Percentiles rank a stretch among this genome's conserved stretches.
Conservation (phyloP, 805 yeast genomes). For the Vanderwaltozyma polyspora region DNA sequence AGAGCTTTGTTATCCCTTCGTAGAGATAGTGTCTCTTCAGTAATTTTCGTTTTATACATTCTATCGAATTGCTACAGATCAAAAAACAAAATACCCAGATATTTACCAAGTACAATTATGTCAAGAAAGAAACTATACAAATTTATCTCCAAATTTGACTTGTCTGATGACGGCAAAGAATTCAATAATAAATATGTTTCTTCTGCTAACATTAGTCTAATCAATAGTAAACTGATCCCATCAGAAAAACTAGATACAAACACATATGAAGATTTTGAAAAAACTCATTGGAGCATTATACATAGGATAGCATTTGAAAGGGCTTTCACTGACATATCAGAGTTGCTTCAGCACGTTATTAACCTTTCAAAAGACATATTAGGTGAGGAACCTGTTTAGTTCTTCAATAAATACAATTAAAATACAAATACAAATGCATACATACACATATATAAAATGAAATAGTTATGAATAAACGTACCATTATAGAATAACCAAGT, state of each 20-base stretch:
- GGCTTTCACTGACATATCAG: slow-evolving; percentile 37
- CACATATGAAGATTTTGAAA: neutral
- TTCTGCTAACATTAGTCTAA: slow-evolving; percentile 1
- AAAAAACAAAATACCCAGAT: slow-evolving; percentile 30
- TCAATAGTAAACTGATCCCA: slow-evolving; percentile 7
- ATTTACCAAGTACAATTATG: slow-evolving; percentile 34
- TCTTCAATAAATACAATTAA: no score
- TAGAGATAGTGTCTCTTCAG: slow-evolving; percentile 38
- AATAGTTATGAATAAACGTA: no score
- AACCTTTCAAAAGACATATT: slow-evolving; percentile 31
- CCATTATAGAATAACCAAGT: no score
- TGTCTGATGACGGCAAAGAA: neutral
- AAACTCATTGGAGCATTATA: slow-evolving; percentile 32
- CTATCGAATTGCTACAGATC: slow-evolving; percentile 34
- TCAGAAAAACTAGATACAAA: neutral
- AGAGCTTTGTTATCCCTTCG: slow-evolving; percentile 32
- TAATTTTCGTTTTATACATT: slow-evolving; percentile 33
- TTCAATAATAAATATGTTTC: neutral
- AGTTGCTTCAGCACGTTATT: slow-evolving; percentile 31
- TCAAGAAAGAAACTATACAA: slow-evolving; percentile 35
- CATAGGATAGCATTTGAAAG: slow-evolving; percentile 41
- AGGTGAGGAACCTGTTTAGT: slow-evolving; percentile 30
- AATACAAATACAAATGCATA: no score
- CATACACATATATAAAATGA: no score
- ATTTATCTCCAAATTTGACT: slow-evolving; percentile 27